A percentile compares a stretch with the other conserved stretches of the same genome.
Conservation (phyloP, 1,139 yeast genomes). For the Blastobotrys arbuscula region DNA sequence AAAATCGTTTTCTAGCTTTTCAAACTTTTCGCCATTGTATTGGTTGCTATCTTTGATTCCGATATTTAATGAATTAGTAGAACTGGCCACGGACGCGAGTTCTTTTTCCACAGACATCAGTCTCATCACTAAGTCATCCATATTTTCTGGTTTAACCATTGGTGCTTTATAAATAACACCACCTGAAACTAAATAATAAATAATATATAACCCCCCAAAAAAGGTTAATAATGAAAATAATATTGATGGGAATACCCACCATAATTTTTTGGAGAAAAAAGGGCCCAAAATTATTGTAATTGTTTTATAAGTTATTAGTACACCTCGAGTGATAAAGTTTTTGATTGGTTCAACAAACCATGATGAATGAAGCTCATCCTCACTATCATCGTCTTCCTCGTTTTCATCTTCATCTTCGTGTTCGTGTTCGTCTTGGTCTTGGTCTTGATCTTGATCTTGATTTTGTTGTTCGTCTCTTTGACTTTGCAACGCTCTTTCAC, state of each 20-base stretch:
- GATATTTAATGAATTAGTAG: constrained; percentile 13
- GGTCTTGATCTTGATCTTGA: not conserved
- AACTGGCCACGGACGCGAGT: constrained; percentile 14
- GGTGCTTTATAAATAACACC: constrained; percentile 9
- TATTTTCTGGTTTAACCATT: constrained; percentile 17
- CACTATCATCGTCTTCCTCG: constrained; percentile 4
- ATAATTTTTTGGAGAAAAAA: constrained; percentile 7
- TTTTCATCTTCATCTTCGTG: constrained; percentile 1
- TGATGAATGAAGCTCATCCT: constrained; percentile 1
- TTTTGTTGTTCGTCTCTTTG: not conserved
- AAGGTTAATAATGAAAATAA: not conserved
- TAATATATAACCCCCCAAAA: not conserved
- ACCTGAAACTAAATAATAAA: not conserved
- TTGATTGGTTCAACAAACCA: constrained; percentile 9
- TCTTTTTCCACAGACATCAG: constrained; percentile 19
- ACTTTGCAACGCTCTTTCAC: not conserved
- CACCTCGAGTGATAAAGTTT: not conserved
- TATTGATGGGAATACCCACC: constrained; percentile 5
- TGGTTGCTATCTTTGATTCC: constrained; percentile 15
- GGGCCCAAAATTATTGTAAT: constrained; percentile 10
- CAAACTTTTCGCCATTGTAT: constrained; percentile 9
- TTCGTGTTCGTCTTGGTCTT: not conserved
- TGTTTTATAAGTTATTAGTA: constrained; percentile 4
- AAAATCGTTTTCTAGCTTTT: constrained; percentile 14
- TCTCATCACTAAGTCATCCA: constrained; percentile 17